Conservation (phyloP, 164 flowering plant genomes). For the Sedum album region DNA sequence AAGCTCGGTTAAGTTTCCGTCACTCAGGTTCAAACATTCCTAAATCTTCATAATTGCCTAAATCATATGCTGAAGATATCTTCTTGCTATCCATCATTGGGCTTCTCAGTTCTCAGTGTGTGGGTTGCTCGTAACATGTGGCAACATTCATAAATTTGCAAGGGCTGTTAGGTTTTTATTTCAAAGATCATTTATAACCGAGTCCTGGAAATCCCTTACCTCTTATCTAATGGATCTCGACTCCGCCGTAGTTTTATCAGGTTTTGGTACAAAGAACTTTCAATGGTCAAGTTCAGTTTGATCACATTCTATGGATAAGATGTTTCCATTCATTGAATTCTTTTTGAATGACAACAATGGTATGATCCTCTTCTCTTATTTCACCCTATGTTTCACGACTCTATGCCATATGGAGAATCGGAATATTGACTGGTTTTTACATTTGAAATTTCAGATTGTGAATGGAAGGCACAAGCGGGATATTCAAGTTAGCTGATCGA, state of each 20-base stretch:
- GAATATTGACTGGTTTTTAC: too few species aligned
- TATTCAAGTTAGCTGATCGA: conserved; percentile 6
- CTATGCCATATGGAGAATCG: background rate
- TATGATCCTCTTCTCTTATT: background rate
- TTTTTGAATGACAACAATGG: too few species aligned
- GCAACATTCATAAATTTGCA: background rate
- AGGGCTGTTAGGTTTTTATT: background rate
- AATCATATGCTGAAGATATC: background rate
- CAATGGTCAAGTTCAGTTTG: background rate
- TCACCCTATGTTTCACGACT: background rate
- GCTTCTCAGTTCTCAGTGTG: background rate
- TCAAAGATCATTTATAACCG: background rate
- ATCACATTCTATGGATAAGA: background rate
- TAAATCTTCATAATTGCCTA: background rate
- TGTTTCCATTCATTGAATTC: background rate
- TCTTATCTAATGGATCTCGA: background rate
- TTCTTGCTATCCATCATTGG: background rate
- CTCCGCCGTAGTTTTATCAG: background rate
- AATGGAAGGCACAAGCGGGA: conserved; percentile 13
- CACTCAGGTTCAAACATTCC: background rate
- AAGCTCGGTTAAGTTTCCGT: conserved; percentile 4
- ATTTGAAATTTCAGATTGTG: conserved; percentile 5
- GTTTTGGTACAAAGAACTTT: background rate
- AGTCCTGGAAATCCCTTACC: background rate
- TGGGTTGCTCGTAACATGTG: background rate